Conservation (phyloP, 2,329 filamentous ascomycete genomes). For the Plectosphaerella plurivora region DNA sequence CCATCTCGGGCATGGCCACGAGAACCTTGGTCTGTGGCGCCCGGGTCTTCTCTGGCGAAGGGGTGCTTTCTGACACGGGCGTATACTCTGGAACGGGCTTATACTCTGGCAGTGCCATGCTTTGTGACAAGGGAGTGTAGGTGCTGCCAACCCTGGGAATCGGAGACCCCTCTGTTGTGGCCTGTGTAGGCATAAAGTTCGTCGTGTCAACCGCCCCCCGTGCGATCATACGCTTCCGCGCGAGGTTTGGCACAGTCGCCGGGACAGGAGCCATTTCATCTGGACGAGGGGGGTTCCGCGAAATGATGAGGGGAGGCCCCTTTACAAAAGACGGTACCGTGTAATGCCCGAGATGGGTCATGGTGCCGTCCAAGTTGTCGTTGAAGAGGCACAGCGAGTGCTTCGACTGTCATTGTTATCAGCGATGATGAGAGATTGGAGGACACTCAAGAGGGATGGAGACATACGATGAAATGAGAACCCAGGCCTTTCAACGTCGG, state of each 20-base stretch:
- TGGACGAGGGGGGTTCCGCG: constrained; percentile 13
- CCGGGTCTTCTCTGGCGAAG: no score
- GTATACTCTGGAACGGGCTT: no score
- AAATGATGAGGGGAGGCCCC: constrained; percentile 16
- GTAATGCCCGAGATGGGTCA: constrained; percentile 20
- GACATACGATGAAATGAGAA: constrained; percentile 15
- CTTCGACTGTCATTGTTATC: constrained; percentile 9
- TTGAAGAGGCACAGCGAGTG: constrained; percentile 22
- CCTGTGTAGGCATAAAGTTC: no score
- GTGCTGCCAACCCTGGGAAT: not conserved
- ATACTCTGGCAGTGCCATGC: no score
- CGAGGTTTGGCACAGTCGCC: not conserved
- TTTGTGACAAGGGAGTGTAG: not conserved
- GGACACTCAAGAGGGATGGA: not conserved
- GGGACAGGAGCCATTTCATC: constrained; percentile 14
- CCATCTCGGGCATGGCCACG: constrained; percentile 25
- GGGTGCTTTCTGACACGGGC: no score
- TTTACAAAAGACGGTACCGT: not conserved
- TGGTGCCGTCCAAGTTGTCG: constrained; percentile 35
- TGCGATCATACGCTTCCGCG: not conserved
- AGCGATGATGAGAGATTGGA: not conserved
- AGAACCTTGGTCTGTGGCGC: not conserved
- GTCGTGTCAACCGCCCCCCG: not conserved
- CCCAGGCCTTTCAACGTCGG: constrained; percentile 10
- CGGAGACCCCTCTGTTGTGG: no score